Evolutionary conservation across 805 yeast genomes (phyloP).

Genomic region (Kluyveromyces dobzhanskii): DNA sequence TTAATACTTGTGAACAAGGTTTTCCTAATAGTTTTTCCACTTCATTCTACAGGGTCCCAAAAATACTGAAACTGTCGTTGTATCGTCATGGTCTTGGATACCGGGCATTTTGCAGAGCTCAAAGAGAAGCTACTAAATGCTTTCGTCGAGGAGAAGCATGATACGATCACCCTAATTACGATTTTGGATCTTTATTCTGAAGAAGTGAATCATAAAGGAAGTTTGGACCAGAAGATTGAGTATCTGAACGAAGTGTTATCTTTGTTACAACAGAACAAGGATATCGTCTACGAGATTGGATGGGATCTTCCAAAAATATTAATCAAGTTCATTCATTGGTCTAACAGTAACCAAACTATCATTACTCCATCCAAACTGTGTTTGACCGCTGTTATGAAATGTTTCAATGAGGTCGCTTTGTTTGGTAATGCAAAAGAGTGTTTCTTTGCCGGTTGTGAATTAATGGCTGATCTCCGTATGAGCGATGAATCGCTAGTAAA

Average conservation of each 20-base stretch:
- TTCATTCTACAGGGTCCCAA: too few species aligned
- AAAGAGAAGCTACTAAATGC: conserved; percentile 14
- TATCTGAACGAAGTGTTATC: conserved; percentile 40
- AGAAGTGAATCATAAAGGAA: conserved; percentile 14
- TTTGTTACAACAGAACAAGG: conserved; percentile 38
- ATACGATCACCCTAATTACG: conserved; percentile 24
- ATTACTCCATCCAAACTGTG: conserved; percentile 23
- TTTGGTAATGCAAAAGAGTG: conserved; percentile 78
- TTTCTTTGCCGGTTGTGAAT: conserved; percentile 61
- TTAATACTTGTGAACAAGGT: too few species aligned
- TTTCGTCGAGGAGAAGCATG: conserved; percentile 20
- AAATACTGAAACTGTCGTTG: too few species aligned
- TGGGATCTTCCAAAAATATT: conserved; percentile 85
- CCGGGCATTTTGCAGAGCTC: neutral
- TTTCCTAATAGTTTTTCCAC: too few species aligned
- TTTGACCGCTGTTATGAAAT: conserved; percentile 32
- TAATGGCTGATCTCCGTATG: conserved; percentile 30
- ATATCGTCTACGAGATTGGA: conserved; percentile 59
- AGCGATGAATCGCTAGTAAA: neutral
- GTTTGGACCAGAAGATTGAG: conserved; percentile 37
- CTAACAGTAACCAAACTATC: conserved; percentile 28
- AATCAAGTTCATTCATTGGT: conserved; percentile 40
- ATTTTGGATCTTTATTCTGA: conserved; percentile 22
- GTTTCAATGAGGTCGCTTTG: conserved; percentile 55
- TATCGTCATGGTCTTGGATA: neutral